Evolutionary conservation across 306 rosid species (phyloP).

Genomic region (Dicorynia guianensis): DNA sequence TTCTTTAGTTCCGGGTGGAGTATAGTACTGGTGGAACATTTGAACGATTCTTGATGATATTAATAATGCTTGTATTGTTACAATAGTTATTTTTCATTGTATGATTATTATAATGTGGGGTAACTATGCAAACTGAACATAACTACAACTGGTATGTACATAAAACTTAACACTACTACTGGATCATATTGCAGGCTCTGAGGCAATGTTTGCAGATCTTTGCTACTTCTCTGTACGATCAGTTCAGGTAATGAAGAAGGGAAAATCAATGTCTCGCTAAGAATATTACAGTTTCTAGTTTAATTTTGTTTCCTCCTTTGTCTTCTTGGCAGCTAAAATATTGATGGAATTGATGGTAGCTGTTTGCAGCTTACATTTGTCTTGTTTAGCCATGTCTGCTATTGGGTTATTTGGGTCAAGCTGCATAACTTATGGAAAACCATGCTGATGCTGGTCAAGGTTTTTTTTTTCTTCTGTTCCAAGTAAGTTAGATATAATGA

Average conservation of each 20-base stretch:
- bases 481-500: slow-evolving; percentile 52
- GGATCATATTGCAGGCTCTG: slow-evolving; percentile 77
- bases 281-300: slow-evolving; percentile 10
- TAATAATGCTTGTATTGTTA: neutral
- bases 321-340: slow-evolving; percentile 15
- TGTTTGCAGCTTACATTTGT: slow-evolving; percentile 90
- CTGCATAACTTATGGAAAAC: slow-evolving; percentile 89
- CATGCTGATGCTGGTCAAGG: slow-evolving; percentile 63
- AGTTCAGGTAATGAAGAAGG: slow-evolving; percentile 75
- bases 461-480: slow-evolving; percentile 87
- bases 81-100: neutral
- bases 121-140: slow-evolving; percentile 14
- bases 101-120: slow-evolving; percentile 18
- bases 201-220: slow-evolving; percentile 99
- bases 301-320: slow-evolving; percentile 29
- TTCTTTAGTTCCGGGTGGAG: neutral
- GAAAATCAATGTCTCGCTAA: slow-evolving; percentile 20
- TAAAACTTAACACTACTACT: slow-evolving; percentile 3
- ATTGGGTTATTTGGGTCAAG: slow-evolving; percentile 99
- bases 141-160: slow-evolving; percentile 5
- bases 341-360: slow-evolving; percentile 39
- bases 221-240: slow-evolving; percentile 94
- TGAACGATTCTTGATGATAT: neutral
- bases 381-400: slow-evolving; percentile 90
- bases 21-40: neutral